Evolutionary conservation across 2,329 filamentous ascomycete genomes (phyloP).

Genomic region (Catunica adiposa): DNA sequence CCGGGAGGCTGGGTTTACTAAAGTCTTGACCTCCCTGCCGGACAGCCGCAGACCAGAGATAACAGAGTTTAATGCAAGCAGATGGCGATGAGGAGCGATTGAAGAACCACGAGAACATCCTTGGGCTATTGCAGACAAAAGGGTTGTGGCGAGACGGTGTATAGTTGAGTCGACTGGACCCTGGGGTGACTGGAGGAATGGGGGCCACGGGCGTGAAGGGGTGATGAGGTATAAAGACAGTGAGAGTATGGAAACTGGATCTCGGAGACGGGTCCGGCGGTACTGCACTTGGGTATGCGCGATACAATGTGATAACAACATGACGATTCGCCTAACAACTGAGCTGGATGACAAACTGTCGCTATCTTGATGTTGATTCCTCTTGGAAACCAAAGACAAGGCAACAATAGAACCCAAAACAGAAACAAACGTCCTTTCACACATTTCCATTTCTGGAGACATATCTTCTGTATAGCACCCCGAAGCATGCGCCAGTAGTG

Average conservation of each 20-base stretch:
- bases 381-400: constrained; percentile 5
- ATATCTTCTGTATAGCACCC: background rate
- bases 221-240: constrained; percentile 5
- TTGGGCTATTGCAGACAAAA: constrained; percentile 31
- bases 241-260: constrained; percentile 5
- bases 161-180: background rate
- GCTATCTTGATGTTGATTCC: background rate
- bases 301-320: constrained; percentile 8
- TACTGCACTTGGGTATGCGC: background rate
- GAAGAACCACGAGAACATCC: constrained; percentile 29
- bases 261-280: constrained; percentile 8
- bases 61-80: constrained; percentile 26
- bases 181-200: background rate
- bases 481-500: constrained; percentile 1
- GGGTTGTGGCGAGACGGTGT: constrained; percentile 22
- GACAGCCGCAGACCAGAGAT: constrained; percentile 23
- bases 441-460: constrained; percentile 5
- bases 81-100: constrained; percentile 23
- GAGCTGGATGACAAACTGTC: background rate
- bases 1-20: constrained; percentile 33
- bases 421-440: constrained; percentile 10
- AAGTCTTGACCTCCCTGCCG: constrained; percentile 21
- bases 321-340: constrained; percentile 6
- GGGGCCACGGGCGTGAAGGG: too few relatives aligned
- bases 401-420: constrained; percentile 9